Evolutionary conservation across 257 asterid species (phyloP).

Genomic region (Nicotiana knightiana): DNA sequence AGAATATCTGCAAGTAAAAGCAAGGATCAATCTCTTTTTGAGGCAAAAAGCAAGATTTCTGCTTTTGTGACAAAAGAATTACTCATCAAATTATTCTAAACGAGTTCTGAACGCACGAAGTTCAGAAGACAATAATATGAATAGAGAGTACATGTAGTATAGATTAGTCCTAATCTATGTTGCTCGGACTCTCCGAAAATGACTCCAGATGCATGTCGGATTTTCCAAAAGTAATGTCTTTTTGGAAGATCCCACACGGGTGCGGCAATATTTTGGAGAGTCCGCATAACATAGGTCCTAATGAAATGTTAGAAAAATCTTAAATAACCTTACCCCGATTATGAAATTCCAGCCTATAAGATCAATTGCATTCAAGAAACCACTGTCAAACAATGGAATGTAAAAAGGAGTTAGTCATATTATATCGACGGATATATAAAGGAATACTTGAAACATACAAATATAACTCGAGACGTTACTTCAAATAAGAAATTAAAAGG

Average conservation of each 20-base stretch:
- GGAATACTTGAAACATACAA: neutral
- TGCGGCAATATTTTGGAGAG: too few relatives aligned
- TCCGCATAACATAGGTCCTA: too few relatives aligned
- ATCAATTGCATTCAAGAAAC: slow-evolving; percentile 63
- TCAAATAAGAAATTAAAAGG: neutral
- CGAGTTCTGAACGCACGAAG: neutral
- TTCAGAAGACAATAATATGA: neutral
- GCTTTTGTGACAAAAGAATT: neutral
- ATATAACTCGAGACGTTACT: neutral
- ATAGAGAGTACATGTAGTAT: neutral
- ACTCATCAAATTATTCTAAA: neutral
- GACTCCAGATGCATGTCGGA: too few relatives aligned
- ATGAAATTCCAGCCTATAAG: slow-evolving; percentile 27
- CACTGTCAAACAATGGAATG: slow-evolving; percentile 40
- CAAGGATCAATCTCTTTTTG: neutral
- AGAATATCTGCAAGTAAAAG: slow-evolving; percentile 46
- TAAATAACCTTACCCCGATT: slow-evolving; percentile 29
- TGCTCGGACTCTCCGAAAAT: too few relatives aligned
- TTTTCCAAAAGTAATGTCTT: too few relatives aligned
- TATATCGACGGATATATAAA: neutral
- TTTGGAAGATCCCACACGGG: too few relatives aligned
- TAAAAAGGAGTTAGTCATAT: neutral
- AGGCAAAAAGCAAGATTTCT: neutral
- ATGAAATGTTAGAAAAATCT: neutral
- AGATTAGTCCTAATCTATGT: too few relatives aligned